Percentiles rank a stretch among this genome's conserved stretches.
These are phyloP conservation scores for Didymella keratinophila DNA, from an alignment of 2,329 filamentous ascomycete genomes.

Conservation along the genomic window DNA sequence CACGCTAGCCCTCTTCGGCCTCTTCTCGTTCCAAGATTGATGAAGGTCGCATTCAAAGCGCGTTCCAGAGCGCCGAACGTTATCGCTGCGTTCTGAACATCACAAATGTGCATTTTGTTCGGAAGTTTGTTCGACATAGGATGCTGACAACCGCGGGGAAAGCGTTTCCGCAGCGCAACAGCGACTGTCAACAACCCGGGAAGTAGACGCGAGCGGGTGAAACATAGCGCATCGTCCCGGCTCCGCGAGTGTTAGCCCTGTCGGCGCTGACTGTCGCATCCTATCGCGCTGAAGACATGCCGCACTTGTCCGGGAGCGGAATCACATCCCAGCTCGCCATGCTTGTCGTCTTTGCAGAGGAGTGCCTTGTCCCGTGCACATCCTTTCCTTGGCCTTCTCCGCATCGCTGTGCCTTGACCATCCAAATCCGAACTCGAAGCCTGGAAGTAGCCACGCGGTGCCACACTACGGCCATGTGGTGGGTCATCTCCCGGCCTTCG, in stretches of 20 bases:
- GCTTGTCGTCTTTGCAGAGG: conserved; percentile 24
- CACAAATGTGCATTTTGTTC: conserved; percentile 6
- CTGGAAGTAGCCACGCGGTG: conserved; percentile 22
- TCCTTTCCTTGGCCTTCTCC: conserved; percentile 30
- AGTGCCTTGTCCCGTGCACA: conserved; percentile 27
- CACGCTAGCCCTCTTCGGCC: conserved; percentile 19
- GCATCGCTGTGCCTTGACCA: conserved; percentile 23
- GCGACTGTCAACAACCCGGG: conserved; percentile 18
- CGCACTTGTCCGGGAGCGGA: conserved; percentile 29
- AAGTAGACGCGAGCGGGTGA: conserved; percentile 38
- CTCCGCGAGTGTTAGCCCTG: conserved; percentile 39
- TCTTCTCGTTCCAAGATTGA: conserved; percentile 18
- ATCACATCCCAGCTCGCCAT: conserved; percentile 35
- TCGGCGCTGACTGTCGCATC: conserved; percentile 21
- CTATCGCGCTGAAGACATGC: conserved; percentile 22
- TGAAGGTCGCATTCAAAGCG: not conserved
- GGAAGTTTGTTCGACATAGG: not conserved
- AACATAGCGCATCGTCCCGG: conserved; percentile 48
- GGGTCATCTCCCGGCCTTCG: not conserved
- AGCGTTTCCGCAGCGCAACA: conserved; percentile 12
- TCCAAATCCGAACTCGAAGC: conserved; percentile 28
- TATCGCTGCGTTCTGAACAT: not conserved
- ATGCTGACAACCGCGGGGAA: conserved; percentile 22
- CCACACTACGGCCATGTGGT: conserved; percentile 10
- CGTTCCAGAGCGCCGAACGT: conserved; percentile 1